A percentile compares a stretch with the other conserved stretches of the same genome.
Conservation (phyloP, 1,284 basidiomycete genomes). For the Microstroma glucosiphilum region DNA sequence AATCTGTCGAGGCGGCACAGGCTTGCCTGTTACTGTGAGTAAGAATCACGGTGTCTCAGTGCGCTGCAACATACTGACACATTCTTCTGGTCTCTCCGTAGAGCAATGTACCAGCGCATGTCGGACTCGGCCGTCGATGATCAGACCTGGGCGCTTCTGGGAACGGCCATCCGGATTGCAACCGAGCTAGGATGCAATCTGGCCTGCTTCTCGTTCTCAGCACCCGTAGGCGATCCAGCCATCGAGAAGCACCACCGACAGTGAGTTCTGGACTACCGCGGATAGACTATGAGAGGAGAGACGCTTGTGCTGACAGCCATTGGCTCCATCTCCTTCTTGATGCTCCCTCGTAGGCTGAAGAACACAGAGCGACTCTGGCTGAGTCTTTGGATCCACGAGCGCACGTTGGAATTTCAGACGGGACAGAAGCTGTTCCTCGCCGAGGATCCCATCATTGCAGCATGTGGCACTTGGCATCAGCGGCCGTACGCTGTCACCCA, state of each 20-base stretch:
- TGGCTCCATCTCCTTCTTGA: background rate
- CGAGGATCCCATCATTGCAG: conserved; percentile 27
- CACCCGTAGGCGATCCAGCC: background rate
- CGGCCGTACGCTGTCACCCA: conserved; percentile 16
- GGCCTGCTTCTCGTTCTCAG: conserved; percentile 20
- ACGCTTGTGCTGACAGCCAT: background rate
- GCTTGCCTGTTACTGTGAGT: conserved; percentile 21
- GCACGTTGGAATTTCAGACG: conserved; percentile 25
- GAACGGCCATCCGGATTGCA: conserved; percentile 25
- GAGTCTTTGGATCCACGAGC: conserved; percentile 27
- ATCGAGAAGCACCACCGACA: conserved; percentile 26
- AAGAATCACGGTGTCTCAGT: too few relatives aligned
- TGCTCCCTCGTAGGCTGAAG: conserved; percentile 8
- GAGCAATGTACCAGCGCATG: conserved; percentile 20
- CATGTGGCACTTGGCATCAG: conserved; percentile 22
- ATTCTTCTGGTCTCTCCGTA: too few relatives aligned
- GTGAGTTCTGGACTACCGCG: background rate
- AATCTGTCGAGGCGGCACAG: conserved; percentile 31
- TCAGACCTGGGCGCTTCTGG: conserved; percentile 25
- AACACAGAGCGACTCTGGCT: conserved; percentile 33
- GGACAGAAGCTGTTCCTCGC: conserved; percentile 28
- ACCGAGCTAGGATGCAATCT: conserved; percentile 30
- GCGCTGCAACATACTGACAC: too few relatives aligned
- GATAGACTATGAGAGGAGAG: too few relatives aligned
- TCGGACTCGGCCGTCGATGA: conserved; percentile 21